These are phyloP conservation scores for Drosera spatulata DNA, from an alignment of 179 eudicot species.

Conservation along the genomic window DNA sequence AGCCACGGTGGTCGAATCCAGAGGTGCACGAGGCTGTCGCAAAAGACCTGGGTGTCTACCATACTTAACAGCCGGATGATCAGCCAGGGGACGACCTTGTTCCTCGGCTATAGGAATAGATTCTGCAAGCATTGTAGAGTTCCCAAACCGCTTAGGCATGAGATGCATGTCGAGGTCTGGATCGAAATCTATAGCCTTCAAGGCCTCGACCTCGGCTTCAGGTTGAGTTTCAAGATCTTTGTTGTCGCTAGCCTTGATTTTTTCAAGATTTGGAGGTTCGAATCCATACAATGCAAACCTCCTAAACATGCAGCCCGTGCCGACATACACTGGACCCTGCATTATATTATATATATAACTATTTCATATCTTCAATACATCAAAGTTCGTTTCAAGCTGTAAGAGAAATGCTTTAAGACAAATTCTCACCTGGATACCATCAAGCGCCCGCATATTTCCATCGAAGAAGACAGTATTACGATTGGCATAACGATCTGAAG, in stretches of 20 bases:
- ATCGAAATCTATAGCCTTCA: conserved; percentile 41
- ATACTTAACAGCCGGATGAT: conserved; percentile 48
- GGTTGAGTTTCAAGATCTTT: conserved; percentile 16
- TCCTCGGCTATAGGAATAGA: conserved; percentile 51
- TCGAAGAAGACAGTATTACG: conserved; percentile 57
- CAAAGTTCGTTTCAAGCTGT: neutral
- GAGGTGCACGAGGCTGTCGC: conserved; percentile 35
- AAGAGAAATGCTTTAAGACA: neutral
- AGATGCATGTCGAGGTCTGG: conserved; percentile 41
- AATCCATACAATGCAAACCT: conserved; percentile 63
- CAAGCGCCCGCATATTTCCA: conserved; percentile 53
- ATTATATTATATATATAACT: neutral
- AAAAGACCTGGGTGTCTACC: conserved; percentile 58
- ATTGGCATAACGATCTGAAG: conserved; percentile 58
- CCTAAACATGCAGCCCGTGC: conserved; percentile 58
- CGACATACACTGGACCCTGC: conserved; percentile 64
- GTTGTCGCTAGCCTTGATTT: neutral
- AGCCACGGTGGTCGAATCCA: conserved; percentile 50
- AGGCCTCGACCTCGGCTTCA: conserved; percentile 7
- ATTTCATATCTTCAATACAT: neutral
- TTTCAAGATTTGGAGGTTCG: conserved; percentile 43
- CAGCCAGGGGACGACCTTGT: conserved; percentile 58
- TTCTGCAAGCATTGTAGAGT: conserved; percentile 39
- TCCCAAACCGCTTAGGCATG: conserved; percentile 52
- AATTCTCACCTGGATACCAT: conserved; percentile 35